Evolutionary conservation across 2,329 filamentous ascomycete genomes (phyloP).

Genomic region (Neofusicoccum sp.): DNA sequence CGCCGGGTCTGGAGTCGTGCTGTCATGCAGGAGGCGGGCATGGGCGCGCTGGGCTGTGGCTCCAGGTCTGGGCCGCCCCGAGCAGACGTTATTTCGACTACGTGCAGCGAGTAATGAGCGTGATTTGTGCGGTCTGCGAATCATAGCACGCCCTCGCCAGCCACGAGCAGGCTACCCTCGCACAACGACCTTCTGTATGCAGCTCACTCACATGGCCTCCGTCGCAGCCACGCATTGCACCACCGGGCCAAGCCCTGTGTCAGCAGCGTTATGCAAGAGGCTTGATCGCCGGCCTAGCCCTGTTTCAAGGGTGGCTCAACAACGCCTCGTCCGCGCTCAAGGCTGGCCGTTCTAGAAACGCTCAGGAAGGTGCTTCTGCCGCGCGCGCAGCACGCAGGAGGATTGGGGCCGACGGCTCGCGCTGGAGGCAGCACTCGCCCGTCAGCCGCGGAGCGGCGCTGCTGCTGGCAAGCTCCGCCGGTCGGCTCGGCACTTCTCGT

Average conservation of each 20-base stretch:
- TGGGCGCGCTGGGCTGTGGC: constrained; percentile 9
- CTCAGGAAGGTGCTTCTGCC: background rate
- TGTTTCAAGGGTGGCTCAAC: constrained; percentile 10
- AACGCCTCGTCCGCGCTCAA: constrained; percentile 2
- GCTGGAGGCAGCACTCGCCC: background rate
- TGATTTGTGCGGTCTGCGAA: constrained; percentile 9
- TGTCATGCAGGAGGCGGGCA: constrained; percentile 7
- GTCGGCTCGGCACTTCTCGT: constrained; percentile 7
- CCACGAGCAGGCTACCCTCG: constrained; percentile 7
- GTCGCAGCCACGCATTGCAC: constrained; percentile 14
- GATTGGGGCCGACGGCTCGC: background rate
- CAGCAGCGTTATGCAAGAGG: constrained; percentile 15
- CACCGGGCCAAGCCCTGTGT: background rate
- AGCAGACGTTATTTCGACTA: constrained; percentile 19
- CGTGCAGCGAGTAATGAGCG: constrained; percentile 16
- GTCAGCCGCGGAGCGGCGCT: background rate
- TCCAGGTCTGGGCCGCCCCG: constrained; percentile 19
- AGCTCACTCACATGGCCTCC: constrained; percentile 18
- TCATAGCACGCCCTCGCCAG: constrained; percentile 3
- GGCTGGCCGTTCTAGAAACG: constrained; percentile 15
- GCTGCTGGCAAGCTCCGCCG: constrained; percentile 7
- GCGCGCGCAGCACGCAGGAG: background rate
- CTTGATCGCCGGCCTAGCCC: constrained; percentile 13
- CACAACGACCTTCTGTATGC: constrained; percentile 18
- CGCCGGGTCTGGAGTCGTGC: constrained; percentile 13